Base-by-base conservation (phyloP, 352 stramenopile species). In the Globisporangium cylindrosporum region DNA sequence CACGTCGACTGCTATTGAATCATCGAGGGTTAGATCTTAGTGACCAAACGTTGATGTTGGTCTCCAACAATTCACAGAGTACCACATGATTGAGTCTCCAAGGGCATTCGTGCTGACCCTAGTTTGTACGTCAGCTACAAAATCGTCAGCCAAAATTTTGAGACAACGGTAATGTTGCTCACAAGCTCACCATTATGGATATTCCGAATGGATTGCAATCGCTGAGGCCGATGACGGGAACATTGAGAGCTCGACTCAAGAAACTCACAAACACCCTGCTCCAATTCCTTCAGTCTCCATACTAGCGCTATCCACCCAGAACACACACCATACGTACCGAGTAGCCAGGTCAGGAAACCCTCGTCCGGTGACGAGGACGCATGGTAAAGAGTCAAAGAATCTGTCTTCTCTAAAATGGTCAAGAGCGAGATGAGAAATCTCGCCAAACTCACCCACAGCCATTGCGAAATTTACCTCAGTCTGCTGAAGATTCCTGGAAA, bases 191-290 rank as follows among this genome's bases (percentile, higher is more conserved):
- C 71, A 99, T 92, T 36, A 99, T 97, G 5, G 88, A 93, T 25
- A 98, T 71, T 0, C 96, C 96, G 71, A 95, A 98, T 0, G 96
- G 94, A 80, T 99, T 98, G 75, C 92, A 98, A 71, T 99, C 96
- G 53, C 89, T 95, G 20, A 99, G 56, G 22, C 94, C 94, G 61
- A 96, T 81, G 15, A 98, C 91, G 32, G 96, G 96, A 29, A 99
- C 77, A 36, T 77, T 43, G 3, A 99, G 72, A 43, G 77, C 66
- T 9, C 73, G 64, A 34, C 83, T 85, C 38, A 99, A 75, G 34
- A 88, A 77, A 20, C 81, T 85, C 7, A 99, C 90, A 60, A 98
- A 95, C 7, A 84, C 82, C 62, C 95, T 72, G 46, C 18, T 60
- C 58, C 7, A 48, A 20, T 54, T 43, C 32, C 5, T 32, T 24